Evolutionary conservation across 2,329 filamentous ascomycete species (phyloP).

Genomic region (Exophiala bonariae): DNA sequence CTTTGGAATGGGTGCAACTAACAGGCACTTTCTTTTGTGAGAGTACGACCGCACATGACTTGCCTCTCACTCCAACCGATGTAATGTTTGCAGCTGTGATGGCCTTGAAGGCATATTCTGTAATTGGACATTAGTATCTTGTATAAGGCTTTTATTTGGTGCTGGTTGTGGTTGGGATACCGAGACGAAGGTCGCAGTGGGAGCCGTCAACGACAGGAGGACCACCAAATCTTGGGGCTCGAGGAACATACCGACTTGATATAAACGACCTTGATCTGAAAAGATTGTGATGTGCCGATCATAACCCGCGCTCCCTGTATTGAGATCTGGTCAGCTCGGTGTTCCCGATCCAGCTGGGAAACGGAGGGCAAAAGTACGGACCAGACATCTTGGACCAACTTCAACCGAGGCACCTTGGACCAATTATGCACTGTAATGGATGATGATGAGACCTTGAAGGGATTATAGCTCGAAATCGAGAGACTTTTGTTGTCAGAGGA

Average conservation of each 20-base stretch:
- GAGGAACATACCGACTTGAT: slow-evolving; percentile 88
- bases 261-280: slow-evolving; percentile 95
- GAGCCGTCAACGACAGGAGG: background rate
- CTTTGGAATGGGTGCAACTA: slow-evolving; percentile 44
- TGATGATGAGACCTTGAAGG: background rate
- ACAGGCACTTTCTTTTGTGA: slow-evolving; percentile 99
- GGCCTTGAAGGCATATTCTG: slow-evolving; percentile 99
- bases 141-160: slow-evolving; percentile 2
- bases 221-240: background rate
- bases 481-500: slow-evolving; percentile 5
- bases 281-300: slow-evolving; percentile 99
- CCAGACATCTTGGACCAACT: slow-evolving; percentile 43
- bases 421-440: slow-evolving; percentile 12
- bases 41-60: slow-evolving; percentile 93
- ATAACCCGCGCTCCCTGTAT: slow-evolving; percentile 78
- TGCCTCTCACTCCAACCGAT: slow-evolving; percentile 91
- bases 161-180: background rate
- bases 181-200: no score
- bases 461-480: slow-evolving; percentile 6
- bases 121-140: slow-evolving; percentile 24
- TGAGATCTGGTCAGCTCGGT: slow-evolving; percentile 30
- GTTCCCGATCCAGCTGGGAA: slow-evolving; percentile 23
- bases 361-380: slow-evolving; percentile 32
- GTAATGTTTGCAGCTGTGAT: slow-evolving; percentile 99
- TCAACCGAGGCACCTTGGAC: slow-evolving; percentile 16